A percentile compares a stretch with the other conserved stretches of the same genome.
Evolutionary conservation across 2,329 filamentous ascomycete species (phyloP).

Genomic region (Beauveria bassiana): DNA sequence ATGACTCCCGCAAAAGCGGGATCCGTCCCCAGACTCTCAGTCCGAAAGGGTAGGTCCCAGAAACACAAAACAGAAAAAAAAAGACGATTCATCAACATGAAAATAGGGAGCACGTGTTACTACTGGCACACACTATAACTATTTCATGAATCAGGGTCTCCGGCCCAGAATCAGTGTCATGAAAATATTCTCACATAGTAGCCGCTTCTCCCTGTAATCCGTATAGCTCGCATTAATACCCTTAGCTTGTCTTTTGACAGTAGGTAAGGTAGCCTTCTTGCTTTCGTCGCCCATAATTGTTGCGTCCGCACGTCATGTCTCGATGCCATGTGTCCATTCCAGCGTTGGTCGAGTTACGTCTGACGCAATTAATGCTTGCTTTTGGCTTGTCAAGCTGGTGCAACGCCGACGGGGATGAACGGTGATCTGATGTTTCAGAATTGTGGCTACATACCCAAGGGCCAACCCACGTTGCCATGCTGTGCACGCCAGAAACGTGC

Average conservation of each 20-base stretch:
- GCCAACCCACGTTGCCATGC: neutral
- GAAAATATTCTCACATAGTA: neutral
- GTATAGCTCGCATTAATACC: neutral
- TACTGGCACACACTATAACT: neutral
- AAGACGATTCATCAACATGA: neutral
- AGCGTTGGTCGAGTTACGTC: neutral
- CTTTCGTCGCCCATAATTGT: neutral
- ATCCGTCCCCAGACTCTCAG: neutral
- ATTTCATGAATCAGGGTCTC: no score
- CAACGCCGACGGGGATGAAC: neutral
- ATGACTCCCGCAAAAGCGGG: no score
- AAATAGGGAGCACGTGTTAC: neutral
- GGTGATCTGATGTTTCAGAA: slow-evolving; percentile 5
- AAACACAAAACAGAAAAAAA: neutral
- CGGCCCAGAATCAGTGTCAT: neutral
- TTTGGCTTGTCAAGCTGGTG: slow-evolving; percentile 3
- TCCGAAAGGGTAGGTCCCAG: neutral
- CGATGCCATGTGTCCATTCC: no score
- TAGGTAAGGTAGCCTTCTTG: neutral
- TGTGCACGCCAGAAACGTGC: neutral
- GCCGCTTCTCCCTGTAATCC: neutral
- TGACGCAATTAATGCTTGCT: neutral
- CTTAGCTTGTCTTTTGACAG: neutral
- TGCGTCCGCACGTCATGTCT: neutral
- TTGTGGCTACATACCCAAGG: neutral